These are phyloP conservation scores for Aureococcus anophagefferens DNA, from an alignment of 108 stramenopile species.

Conservation along the genomic window DNA sequence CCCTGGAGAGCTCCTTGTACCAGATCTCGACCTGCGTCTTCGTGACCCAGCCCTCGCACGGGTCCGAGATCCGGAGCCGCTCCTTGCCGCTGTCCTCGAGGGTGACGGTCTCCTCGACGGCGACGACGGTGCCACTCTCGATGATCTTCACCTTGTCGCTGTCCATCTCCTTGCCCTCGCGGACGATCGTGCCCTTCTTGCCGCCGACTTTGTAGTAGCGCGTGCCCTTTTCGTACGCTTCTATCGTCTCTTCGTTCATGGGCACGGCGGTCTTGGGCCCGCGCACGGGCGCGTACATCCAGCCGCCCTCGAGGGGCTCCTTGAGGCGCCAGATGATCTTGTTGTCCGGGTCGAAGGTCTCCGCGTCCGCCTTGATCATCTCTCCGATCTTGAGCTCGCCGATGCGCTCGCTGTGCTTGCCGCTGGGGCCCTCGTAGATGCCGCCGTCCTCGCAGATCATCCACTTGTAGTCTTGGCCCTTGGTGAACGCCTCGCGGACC, in stretches of 20 bases:
- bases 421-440: not conserved
- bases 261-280: not conserved
- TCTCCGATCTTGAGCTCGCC: not conserved
- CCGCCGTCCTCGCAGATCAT: not conserved
- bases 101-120: not conserved
- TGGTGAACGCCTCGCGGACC: not conserved
- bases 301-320: not conserved
- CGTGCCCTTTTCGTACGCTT: not conserved
- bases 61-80: not conserved
- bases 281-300: conserved; percentile 1
- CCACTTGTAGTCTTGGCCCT: not conserved
- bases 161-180: not conserved
- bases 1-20: not conserved
- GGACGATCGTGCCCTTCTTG: not conserved
- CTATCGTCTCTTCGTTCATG: not conserved
- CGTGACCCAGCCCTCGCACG: not conserved
- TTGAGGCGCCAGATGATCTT: not conserved
- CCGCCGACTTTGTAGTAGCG: not conserved
- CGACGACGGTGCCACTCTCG: not conserved
- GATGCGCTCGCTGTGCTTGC: not conserved
- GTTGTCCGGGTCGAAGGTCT: conserved; percentile 2
- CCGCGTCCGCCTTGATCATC: not conserved
- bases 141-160: not conserved
- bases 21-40: not conserved
- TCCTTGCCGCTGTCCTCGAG: not conserved